Evolutionary conservation across 2,329 filamentous ascomycete genomes (phyloP), one percentile per base, ranked within the genome.

Genomic region (Monosporascus sp.): DNA sequence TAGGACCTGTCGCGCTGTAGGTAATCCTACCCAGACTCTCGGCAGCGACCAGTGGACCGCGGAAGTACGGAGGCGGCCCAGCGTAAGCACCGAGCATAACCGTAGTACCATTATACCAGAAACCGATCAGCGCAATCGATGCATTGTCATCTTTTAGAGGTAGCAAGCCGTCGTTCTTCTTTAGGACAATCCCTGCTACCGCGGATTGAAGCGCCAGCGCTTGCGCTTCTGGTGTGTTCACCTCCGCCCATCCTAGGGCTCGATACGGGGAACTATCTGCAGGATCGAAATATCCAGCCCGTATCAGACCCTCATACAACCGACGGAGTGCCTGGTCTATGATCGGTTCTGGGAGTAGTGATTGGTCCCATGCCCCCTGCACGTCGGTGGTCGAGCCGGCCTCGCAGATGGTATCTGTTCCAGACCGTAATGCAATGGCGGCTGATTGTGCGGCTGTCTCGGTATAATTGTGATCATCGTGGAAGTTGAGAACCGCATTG

Each of bases 401-500:
- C 52, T 70, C 66, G 56, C 64, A 72, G 36, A 66, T 61, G 5
- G 58, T 68, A 44, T 73, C 70, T 0, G 67, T 73, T 8, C 73
- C 73, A 0, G 70, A 68, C 34, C 64, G 66, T 40, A 70, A 59
- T 5, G 68, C 63, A 49, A 66, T 55, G 2, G 67, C 71, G 0
- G 69, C 67, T 1, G 69, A 72, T 41, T 71, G 63, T 1, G 66
- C 67, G 1, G 65, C 62, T 7, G 65, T 69, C 7, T 62, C 59
- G n/a, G 70, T 71, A 47, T 70, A 76, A 40, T 73, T 64, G 43
- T 76, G 73, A 36, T 70, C 65, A 19, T 64, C 70, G 58, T 73
- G 84, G 52, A 87, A 77, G 61, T 86, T 79, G 44, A 78, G 72
- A 1, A 87, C 73, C 0, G 86, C 79, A 52, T 84, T 83, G 59